Conservation (phyloP, 1,284 basidiomycete species). For the Cystobasidiaceae sp. region DNA sequence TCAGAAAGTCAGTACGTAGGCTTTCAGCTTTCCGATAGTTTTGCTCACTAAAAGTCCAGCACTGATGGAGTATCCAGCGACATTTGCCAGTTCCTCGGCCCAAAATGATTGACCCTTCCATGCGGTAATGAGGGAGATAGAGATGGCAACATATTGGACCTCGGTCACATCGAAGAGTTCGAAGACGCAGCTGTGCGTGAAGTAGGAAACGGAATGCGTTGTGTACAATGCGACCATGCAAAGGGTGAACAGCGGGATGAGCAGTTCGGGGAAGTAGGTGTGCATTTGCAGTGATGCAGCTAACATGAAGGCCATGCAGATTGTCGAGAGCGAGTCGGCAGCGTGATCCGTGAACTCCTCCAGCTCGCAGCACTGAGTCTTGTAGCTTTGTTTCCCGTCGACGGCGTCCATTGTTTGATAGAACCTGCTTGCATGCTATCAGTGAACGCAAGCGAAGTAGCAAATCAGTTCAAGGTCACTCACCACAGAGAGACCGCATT, state of each 20-base stretch:
- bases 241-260: slow-evolving; percentile 3
- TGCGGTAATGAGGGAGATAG: slow-evolving; percentile 13
- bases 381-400: slow-evolving; percentile 24
- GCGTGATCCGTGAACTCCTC: slow-evolving; percentile 29
- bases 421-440: neutral
- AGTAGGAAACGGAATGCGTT: slow-evolving; percentile 16
- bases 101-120: slow-evolving; percentile 25
- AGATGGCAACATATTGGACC: slow-evolving; percentile 20
- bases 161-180: slow-evolving; percentile 28
- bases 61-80: neutral
- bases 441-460: neutral
- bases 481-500: slow-evolving; percentile 20
- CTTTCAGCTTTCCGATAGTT: neutral
- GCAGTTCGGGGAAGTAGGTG: slow-evolving; percentile 3
- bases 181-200: slow-evolving; percentile 23
- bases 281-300: slow-evolving; percentile 11
- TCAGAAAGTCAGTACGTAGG: neutral
- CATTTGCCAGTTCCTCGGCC: neutral
- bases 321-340: slow-evolving; percentile 21
- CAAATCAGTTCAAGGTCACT: neutral
- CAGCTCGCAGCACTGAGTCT: slow-evolving; percentile 24
- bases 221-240: slow-evolving; percentile 22
- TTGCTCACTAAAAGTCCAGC: slow-evolving; percentile 4
- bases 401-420: slow-evolving; percentile 24
- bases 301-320: slow-evolving; percentile 16